phyloP scores from a whole-genome alignment of 2,329 filamentous ascomycete genomes.

The Colletotrichum filicis region DNA sequence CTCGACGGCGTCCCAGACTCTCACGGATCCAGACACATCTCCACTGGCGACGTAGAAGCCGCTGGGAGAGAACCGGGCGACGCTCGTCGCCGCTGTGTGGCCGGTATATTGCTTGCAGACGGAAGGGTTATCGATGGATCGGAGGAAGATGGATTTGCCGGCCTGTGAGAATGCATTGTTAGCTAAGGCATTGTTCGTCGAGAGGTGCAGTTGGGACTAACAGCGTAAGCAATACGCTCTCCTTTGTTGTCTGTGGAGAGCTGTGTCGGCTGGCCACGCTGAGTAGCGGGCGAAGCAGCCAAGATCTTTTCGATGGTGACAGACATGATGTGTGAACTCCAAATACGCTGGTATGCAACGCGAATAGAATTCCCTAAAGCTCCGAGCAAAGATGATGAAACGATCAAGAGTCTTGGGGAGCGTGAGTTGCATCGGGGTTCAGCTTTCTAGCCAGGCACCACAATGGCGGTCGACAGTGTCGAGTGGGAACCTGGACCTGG shows the following conservation, averaged over 20 bases:
- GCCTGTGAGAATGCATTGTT: slow-evolving; percentile 64
- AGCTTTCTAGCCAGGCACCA: slow-evolving; percentile 28
- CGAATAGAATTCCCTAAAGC: background rate
- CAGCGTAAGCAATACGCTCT: slow-evolving; percentile 91
- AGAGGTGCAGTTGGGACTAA: slow-evolving; percentile 56
- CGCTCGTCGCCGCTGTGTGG: slow-evolving; percentile 88
- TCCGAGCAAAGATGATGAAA: background rate
- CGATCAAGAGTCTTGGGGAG: slow-evolving; percentile 1
- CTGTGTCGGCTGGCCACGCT: slow-evolving; percentile 84
- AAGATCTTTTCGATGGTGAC: slow-evolving; percentile 76
- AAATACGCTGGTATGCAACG: background rate
- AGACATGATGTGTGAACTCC: slow-evolving; percentile 51
- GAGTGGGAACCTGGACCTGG: slow-evolving; percentile 28
- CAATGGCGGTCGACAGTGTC: slow-evolving; percentile 29
- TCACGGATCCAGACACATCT: slow-evolving; percentile 84
- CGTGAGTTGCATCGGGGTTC: slow-evolving; percentile 2
- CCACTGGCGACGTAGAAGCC: slow-evolving; percentile 96
- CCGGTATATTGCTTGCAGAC: slow-evolving; percentile 90
- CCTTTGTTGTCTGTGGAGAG: slow-evolving; percentile 90
- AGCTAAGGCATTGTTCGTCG: background rate
- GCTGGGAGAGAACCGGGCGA: slow-evolving; percentile 92
- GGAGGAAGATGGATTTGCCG: slow-evolving; percentile 95
- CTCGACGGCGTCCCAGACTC: slow-evolving; percentile 92
- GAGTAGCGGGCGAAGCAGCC: slow-evolving; percentile 82
- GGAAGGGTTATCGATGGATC: slow-evolving; percentile 90